Percentiles rank a stretch among this genome's conserved stretches.
Evolutionary conservation across 2,329 filamentous ascomycete genomes (phyloP).

Genomic region (Chrysoporthe deuterocubensis): DNA sequence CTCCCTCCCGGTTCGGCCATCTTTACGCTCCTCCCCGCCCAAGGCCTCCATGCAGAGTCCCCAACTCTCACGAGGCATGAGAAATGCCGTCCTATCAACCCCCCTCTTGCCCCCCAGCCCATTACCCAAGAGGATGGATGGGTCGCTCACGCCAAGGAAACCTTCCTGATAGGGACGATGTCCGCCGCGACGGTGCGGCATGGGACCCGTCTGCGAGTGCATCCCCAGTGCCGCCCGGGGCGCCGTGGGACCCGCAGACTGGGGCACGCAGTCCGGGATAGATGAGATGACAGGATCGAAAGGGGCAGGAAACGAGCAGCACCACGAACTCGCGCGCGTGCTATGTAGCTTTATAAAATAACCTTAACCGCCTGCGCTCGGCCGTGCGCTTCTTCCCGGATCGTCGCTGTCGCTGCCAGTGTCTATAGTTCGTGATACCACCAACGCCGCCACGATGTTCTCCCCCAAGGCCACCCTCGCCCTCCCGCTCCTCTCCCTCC

Average conservation of each 20-base stretch:
- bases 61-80: background rate
- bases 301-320: background rate
- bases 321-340: background rate
- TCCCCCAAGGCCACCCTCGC: conserved; percentile 21
- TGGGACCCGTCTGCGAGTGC: background rate
- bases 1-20: background rate
- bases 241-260: conserved; percentile 1
- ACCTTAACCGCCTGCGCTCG: background rate
- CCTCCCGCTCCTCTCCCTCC: conserved; percentile 30
- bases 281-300: conserved; percentile 17
- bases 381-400: background rate
- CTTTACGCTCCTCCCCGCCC: background rate
- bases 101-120: background rate
- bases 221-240: conserved; percentile 3
- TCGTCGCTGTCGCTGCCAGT: background rate
- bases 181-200: background rate
- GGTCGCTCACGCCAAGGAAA: conserved; percentile 4
- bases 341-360: conserved; percentile 3
- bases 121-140: background rate
- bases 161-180: conserved; percentile 10
- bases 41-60: no score
- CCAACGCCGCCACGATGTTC: conserved; percentile 19
- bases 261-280: background rate
- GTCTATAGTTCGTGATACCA: background rate
- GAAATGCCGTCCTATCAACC: conserved; percentile 12